These are phyloP conservation scores for Quercus parvula DNA, from an alignment of 306 rosid species.

Conservation along the genomic window DNA sequence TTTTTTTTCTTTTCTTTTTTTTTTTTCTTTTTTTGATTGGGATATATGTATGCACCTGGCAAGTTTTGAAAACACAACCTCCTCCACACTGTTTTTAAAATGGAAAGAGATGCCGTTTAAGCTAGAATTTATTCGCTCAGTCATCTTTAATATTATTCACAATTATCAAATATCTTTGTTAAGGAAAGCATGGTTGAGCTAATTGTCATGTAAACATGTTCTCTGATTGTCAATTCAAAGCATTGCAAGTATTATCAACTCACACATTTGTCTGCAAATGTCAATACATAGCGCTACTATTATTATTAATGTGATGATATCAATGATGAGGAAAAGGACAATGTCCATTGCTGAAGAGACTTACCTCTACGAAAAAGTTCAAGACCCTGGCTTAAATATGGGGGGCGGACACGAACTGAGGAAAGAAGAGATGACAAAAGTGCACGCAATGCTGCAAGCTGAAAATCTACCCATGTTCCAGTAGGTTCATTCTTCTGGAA, in stretches of 20 bases:
- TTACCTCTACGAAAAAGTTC: conserved; percentile 82
- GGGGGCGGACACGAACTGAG: conserved; percentile 46
- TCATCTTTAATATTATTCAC: neutral
- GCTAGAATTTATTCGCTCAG: too few species aligned
- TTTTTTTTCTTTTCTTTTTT: too few species aligned
- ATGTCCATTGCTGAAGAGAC: conserved; percentile 8
- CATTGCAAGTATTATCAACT: neutral
- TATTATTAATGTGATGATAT: neutral
- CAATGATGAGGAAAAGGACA: conserved; percentile 1
- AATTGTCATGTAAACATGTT: neutral
- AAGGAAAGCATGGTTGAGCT: neutral
- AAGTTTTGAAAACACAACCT: too few species aligned
- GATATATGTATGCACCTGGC: too few species aligned
- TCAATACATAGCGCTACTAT: neutral
- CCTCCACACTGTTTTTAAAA: too few species aligned
- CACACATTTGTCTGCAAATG: too few species aligned
- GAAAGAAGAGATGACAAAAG: conserved; percentile 81
- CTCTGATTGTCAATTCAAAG: neutral
- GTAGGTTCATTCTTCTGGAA: conserved; percentile 40
- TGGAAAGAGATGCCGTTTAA: too few species aligned
- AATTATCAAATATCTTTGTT: neutral
- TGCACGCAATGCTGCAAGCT: conserved; percentile 74
- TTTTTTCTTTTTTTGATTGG: too few species aligned
- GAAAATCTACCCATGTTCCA: conserved; percentile 50
- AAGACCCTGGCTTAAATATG: conserved; percentile 74